These are phyloP conservation scores for Coffea eugenioides DNA, from an alignment of 257 asterid genomes.

Conservation along the genomic window DNA sequence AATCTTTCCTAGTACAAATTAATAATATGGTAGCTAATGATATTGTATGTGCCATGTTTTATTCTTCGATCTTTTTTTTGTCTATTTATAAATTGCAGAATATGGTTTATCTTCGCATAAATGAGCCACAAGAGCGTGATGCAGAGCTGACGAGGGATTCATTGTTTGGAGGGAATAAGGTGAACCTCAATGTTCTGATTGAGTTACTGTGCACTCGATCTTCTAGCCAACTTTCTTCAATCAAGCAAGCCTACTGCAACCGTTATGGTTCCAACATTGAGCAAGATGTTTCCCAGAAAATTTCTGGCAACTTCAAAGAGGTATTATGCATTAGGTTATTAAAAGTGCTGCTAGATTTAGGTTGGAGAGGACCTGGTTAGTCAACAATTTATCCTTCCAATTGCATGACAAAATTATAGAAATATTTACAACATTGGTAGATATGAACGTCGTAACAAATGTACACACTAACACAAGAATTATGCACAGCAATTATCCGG, in stretches of 20 bases:
- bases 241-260: neutral
- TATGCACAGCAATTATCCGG: too few relatives aligned
- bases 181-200: neutral
- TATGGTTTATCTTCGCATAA: conserved; percentile 4
- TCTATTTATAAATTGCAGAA: neutral
- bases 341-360: too few relatives aligned
- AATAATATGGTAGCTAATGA: neutral
- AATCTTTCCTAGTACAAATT: neutral
- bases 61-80: neutral
- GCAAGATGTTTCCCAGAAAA: neutral
- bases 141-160: neutral
- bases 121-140: neutral
- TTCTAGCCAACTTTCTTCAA: neutral
- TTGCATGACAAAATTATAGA: too few relatives aligned
- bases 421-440: too few relatives aligned
- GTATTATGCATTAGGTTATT: neutral
- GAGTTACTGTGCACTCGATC: neutral
- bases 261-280: neutral
- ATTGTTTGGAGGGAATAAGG: neutral
- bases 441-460: too few relatives aligned
- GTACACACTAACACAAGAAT: too few relatives aligned
- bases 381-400: too few relatives aligned
- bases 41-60: neutral
- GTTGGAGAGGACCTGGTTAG: too few relatives aligned
- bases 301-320: conserved; percentile 3